Base-by-base conservation (phyloP, 768 basidiomycete genomes). In the Tulasnella sp. region DNA sequence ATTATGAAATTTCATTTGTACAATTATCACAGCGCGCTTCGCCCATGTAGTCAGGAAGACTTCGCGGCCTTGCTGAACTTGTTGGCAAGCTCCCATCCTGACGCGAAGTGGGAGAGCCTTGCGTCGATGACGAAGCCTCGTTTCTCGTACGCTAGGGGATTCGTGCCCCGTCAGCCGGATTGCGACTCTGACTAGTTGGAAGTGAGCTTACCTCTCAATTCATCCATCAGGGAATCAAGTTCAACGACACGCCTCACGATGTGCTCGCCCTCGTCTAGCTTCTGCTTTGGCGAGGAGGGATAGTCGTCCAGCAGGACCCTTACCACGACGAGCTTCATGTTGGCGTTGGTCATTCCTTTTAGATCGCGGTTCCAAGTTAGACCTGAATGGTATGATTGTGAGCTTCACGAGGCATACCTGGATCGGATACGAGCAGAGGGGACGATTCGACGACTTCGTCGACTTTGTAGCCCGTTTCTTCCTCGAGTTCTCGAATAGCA, bases 311-410 rank as follows among this genome's bases (percentile, higher is more conserved):
- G 86, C 44, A 86, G 83, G 67, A 95, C 92, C 78, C 88, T 87
- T 39, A 96, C 86, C 23, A 91, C 87, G 70, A 94, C 90, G 29
- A 98, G 88, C 81, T 93, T 91, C 94, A 96, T 96, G 82, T 93
- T 97, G 16, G 96, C 93, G 67, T 91, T 95, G 26, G 94, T 92
- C 95, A 99, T 96, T 13, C 96, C 95, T 93, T 74, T 7, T 72
- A 76, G 75, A 48, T 75, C 46, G 20, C 29, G 71, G 23, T 40
- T 48, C 11, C 6, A 37, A 0, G 51, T n/a, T 0, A 29, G 39
- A 3, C 23, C 29, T 23, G 74, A 48, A 46, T 32, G n/a, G 44
- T 46, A 7, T 13, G 51, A 39, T 32, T 79, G 9, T 26, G 79
- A 26, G 10, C 40, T 78, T 16, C 46, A 32, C 44, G 6, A 29